Conservation (phyloP, 2,329 filamentous ascomycete species). For the Geosmithia morbida region DNA sequence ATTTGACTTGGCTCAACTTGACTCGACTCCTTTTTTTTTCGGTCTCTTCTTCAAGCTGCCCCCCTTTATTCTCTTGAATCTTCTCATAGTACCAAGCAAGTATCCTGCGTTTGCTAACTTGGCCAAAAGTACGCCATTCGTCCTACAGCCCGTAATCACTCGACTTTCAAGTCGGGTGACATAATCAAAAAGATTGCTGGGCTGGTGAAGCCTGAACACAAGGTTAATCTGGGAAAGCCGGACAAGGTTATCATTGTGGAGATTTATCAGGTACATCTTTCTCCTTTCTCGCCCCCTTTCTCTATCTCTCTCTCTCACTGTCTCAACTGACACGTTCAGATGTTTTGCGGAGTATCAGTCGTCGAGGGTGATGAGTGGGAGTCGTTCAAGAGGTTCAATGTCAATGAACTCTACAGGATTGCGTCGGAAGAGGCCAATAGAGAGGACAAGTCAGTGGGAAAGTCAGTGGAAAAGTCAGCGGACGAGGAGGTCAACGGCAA, state of each 20-base stretch:
- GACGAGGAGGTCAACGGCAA: too few species aligned
- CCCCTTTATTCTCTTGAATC: too few species aligned
- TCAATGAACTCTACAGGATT: conserved; percentile 54
- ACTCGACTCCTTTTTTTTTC: too few species aligned
- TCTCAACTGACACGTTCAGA: conserved; percentile 31
- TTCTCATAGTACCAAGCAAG: too few species aligned
- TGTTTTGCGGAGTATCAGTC: conserved; percentile 65
- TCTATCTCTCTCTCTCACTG: too few species aligned
- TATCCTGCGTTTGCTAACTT: too few species aligned
- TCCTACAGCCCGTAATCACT: conserved; percentile 62
- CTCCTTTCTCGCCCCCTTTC: too few species aligned
- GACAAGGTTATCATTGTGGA: conserved; percentile 71
- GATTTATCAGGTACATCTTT: conserved; percentile 70
- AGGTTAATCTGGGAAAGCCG: conserved; percentile 63
- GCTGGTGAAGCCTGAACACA: conserved; percentile 51
- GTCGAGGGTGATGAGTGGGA: conserved; percentile 58
- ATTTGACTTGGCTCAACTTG: background rate
- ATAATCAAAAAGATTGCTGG: conserved; percentile 60
- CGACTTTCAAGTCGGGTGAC: conserved; percentile 47
- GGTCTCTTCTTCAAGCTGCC: too few species aligned
- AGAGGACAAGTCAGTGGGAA: conserved; percentile 1
- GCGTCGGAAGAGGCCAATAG: conserved; percentile 5
- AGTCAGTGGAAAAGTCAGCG: background rate
- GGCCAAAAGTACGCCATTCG: conserved; percentile 68
- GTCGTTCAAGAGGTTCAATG: conserved; percentile 59